These are phyloP conservation scores for Zizania latifolia DNA, from an alignment of 176 grass and related monocot species.

Conservation along the genomic window DNA sequence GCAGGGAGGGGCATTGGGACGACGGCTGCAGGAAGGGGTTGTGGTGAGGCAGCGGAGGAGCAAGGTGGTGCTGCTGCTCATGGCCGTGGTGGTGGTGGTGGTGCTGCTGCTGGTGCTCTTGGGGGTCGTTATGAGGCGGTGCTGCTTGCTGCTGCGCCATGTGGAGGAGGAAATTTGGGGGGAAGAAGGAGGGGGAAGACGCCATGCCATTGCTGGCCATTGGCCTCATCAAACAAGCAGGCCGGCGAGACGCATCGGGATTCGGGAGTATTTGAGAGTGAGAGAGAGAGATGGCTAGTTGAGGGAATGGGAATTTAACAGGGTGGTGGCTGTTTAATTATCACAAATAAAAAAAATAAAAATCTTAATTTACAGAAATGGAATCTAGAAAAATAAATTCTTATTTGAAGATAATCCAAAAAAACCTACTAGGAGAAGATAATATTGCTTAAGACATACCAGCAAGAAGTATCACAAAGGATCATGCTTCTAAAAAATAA, in stretches of 20 bases:
- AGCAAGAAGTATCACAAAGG: slow-evolving; percentile 19
- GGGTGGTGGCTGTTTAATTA: slow-evolving; percentile 11
- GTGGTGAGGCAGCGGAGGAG: slow-evolving; percentile 16
- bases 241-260: slow-evolving; percentile 23
- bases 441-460: neutral
- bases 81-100: slow-evolving; percentile 22
- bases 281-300: slow-evolving; percentile 13
- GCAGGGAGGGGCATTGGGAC: slow-evolving; percentile 62
- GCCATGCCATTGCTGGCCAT: slow-evolving; percentile 89
- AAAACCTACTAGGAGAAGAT: neutral
- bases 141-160: slow-evolving; percentile 48
- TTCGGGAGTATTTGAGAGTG: slow-evolving; percentile 39
- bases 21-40: slow-evolving; percentile 54
- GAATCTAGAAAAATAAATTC: neutral
- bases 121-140: slow-evolving; percentile 24
- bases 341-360: neutral
- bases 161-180: slow-evolving; percentile 81
- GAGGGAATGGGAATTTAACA: slow-evolving; percentile 42
- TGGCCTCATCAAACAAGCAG: slow-evolving; percentile 38
- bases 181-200: slow-evolving; percentile 82
- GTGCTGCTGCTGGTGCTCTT: slow-evolving; percentile 51
- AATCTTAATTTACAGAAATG: neutral
- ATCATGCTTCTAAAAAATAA: slow-evolving; percentile 30
- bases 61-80: slow-evolving; percentile 27
- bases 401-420: neutral